These are phyloP conservation scores for Neofusicoccum kwambonambiense DNA, from an alignment of 2,329 filamentous ascomycete genomes.

Conservation along the genomic window DNA sequence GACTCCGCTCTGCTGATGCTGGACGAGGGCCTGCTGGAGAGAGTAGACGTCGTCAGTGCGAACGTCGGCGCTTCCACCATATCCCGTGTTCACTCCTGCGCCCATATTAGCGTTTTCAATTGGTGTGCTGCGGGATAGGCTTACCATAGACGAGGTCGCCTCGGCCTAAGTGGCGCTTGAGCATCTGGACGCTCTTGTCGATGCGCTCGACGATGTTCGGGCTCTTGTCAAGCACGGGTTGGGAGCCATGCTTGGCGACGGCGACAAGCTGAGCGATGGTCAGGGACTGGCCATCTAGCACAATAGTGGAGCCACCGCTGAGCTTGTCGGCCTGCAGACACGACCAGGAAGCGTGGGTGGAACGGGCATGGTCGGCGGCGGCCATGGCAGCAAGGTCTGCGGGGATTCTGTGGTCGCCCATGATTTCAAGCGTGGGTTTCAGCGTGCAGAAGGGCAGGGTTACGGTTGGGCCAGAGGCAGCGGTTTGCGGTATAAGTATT, in stretches of 20 bases:
- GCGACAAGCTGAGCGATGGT: slow-evolving; percentile 4
- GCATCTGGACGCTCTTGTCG: slow-evolving; percentile 16
- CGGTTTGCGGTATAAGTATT: background rate
- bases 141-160: slow-evolving; percentile 17
- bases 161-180: slow-evolving; percentile 7
- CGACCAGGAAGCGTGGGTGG: slow-evolving; percentile 1
- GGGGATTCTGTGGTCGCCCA: background rate
- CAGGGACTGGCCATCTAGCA: slow-evolving; percentile 10
- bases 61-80: slow-evolving; percentile 63
- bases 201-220: background rate
- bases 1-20: slow-evolving; percentile 54
- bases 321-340: background rate
- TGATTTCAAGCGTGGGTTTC: background rate
- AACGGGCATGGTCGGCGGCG: background rate
- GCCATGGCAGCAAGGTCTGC: background rate
- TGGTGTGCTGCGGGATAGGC: background rate
- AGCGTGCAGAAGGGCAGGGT: background rate
- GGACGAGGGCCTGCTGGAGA: slow-evolving; percentile 58
- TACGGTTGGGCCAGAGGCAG: background rate
- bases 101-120: background rate
- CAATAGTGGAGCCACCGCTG: background rate
- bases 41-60: slow-evolving; percentile 51
- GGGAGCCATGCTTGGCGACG: slow-evolving; percentile 15
- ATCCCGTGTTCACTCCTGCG: slow-evolving; percentile 61
- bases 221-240: background rate